Evolutionary conservation across 176 grass and related monocot genomes (phyloP), one percentile per base, ranked within the genome.

Genomic region (Aegilops sharonensis): DNA sequence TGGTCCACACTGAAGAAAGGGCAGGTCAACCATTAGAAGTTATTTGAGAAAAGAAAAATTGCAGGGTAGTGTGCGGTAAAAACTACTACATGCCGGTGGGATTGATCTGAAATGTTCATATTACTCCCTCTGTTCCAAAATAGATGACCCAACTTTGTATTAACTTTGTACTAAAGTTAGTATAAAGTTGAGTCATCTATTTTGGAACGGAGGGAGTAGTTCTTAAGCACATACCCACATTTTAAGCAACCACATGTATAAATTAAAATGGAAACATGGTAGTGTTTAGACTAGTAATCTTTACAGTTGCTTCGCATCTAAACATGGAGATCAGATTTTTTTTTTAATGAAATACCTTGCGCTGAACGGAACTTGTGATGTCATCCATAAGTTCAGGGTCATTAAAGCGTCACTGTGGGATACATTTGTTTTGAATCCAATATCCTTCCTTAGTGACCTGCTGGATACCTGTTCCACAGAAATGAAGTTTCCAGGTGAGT

Each of bases 371-470:
- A 64, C 8, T 42, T 95, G 79, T 81, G 88, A 92, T 80, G 78
- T 27, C 18, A 91, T 85, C 95, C 95, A 98, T 60, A 48, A 92
- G n/a, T 87, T 87, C 31, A 98, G 88, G 40, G 94, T 84, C 87
- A 81, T 85, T 81, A 94, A 82, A 65, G 90, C 91, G 71, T 98
- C 93, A 76, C 45, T 81, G 56, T 88, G 75, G 34, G 86, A 95
- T 34, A 94, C 88, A 61, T 92, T 86, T 57, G 90, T 95, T 85
- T 98, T 98, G 78, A 98, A 94, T 54, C 95, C 95, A 86, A 95
- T 81, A 18, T 91, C 91, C 72, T 94, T 94, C 83, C 86, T 85
- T 70, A 98, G 86, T 76, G 90, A 94, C 83, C 79, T 87, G 93
- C 91, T 98, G 72, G 86, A 88, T 77, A 98, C 84, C 95, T 98